These are phyloP conservation scores for Ogataea neopini DNA, from an alignment of 805 yeast genomes.

Conservation along the genomic window DNA sequence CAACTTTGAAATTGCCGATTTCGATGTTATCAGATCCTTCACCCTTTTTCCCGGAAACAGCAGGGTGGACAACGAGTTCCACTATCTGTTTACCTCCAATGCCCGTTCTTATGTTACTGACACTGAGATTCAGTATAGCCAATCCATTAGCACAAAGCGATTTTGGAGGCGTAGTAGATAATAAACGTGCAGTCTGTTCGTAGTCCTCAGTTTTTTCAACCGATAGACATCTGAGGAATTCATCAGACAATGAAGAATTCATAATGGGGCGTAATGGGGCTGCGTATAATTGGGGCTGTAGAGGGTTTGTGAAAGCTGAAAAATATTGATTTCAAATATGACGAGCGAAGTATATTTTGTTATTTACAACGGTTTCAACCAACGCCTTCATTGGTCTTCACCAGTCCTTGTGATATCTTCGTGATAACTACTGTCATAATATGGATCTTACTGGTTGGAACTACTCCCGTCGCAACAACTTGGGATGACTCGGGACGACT, in stretches of 20 bases:
- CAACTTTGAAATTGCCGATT: slow-evolving; percentile 59
- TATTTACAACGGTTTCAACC: too few species aligned
- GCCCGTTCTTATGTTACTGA: slow-evolving; percentile 70
- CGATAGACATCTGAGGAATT: slow-evolving; percentile 41
- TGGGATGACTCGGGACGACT: too few species aligned
- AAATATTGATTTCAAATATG: too few species aligned
- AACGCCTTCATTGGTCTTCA: too few species aligned
- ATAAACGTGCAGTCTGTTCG: slow-evolving; percentile 44
- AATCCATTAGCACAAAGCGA: slow-evolving; percentile 69
- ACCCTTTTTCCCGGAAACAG: slow-evolving; percentile 25
- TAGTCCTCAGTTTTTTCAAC: slow-evolving; percentile 56
- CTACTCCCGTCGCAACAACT: too few species aligned
- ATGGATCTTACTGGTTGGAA: too few species aligned
- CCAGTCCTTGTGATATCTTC: too few species aligned
- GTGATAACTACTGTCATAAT: too few species aligned
- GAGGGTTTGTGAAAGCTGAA: too few species aligned
- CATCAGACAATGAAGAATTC: slow-evolving; percentile 38
- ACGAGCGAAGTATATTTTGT: too few species aligned
- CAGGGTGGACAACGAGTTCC: slow-evolving; percentile 60
- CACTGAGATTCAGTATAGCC: slow-evolving; percentile 66
- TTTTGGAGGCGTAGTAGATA: slow-evolving; percentile 57
- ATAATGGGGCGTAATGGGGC: too few species aligned
- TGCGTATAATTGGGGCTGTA: too few species aligned
- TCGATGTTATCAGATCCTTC: slow-evolving; percentile 28
- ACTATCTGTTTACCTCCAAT: slow-evolving; percentile 72